These are phyloP conservation scores for Pisolithus tinctorius DNA, from an alignment of 768 basidiomycete genomes.

Conservation along the genomic window DNA sequence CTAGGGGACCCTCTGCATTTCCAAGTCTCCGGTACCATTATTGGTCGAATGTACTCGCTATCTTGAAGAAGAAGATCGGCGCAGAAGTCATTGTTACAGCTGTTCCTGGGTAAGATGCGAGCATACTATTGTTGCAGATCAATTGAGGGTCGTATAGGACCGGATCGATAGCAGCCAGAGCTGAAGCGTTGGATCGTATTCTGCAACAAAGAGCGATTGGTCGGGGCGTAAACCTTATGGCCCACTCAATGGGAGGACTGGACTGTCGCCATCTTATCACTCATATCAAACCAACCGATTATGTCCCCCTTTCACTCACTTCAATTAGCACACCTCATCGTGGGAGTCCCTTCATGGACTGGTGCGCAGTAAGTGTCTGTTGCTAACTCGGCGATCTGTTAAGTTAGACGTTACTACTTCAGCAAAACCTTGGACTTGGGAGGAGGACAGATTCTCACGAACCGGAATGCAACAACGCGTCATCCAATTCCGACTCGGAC, in stretches of 20 bases:
- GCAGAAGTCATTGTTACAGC: constrained; percentile 95
- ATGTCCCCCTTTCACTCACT: constrained; percentile 82
- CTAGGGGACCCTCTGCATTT: constrained; percentile 75
- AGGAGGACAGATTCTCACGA: constrained; percentile 32
- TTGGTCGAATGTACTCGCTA: constrained; percentile 82
- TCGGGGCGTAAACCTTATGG: constrained; percentile 85
- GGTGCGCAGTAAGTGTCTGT: constrained; percentile 71
- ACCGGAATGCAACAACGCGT: constrained; percentile 2
- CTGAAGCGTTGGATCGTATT: constrained; percentile 66
- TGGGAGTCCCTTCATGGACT: constrained; percentile 98
- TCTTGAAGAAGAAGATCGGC: constrained; percentile 74
- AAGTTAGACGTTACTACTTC: constrained; percentile 10
- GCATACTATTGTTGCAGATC: neutral
- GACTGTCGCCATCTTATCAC: constrained; percentile 92
- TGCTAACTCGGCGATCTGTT: constrained; percentile 3
- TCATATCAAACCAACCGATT: constrained; percentile 73
- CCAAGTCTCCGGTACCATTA: constrained; percentile 87
- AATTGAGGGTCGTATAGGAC: constrained; percentile 45
- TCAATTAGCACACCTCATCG: constrained; percentile 91
- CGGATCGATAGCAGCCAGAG: constrained; percentile 80
- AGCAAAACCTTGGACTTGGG: constrained; percentile 93
- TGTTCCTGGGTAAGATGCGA: constrained; percentile 72
- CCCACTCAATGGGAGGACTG: constrained; percentile 97
- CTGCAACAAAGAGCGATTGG: constrained; percentile 62
- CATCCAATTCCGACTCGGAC: constrained; percentile 5